phyloP scores from a whole-genome alignment of 2,329 filamentous ascomycete species.

The Talaromyces rugulosus region DNA sequence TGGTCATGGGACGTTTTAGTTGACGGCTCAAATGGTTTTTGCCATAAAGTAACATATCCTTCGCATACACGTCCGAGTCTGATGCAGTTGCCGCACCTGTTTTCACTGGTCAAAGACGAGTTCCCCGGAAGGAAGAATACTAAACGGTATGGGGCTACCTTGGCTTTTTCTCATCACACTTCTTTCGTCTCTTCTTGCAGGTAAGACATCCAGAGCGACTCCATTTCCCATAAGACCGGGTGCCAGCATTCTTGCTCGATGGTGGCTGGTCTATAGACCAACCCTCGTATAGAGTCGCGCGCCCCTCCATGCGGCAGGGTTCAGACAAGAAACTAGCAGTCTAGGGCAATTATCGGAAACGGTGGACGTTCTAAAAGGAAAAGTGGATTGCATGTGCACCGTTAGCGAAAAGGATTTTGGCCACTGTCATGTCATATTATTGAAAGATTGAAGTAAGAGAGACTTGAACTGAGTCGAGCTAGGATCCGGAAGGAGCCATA shows the following conservation, averaged over 20 bases:
- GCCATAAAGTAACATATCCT: constrained; percentile 36
- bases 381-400: neutral
- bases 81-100: constrained; percentile 28
- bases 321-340: neutral
- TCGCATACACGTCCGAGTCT: constrained; percentile 33
- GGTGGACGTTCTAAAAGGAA: neutral
- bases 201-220: constrained; percentile 38
- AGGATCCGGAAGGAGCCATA: neutral
- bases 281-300: neutral
- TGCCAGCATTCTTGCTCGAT: constrained; percentile 17
- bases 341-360: neutral
- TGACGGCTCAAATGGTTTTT: constrained; percentile 29
- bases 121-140: neutral
- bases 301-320: neutral
- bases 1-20: constrained; percentile 25
- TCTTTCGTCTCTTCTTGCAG: constrained; percentile 35
- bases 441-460: neutral
- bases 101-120: constrained; percentile 12
- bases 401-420: neutral
- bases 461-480: neutral
- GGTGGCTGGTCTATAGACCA: constrained; percentile 1
- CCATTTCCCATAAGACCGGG: constrained; percentile 29
- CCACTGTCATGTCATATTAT: neutral
- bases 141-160: constrained; percentile 19
- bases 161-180: constrained; percentile 35